Conservation (phyloP, 345 rosid species). For the Luvunga scandens region DNA sequence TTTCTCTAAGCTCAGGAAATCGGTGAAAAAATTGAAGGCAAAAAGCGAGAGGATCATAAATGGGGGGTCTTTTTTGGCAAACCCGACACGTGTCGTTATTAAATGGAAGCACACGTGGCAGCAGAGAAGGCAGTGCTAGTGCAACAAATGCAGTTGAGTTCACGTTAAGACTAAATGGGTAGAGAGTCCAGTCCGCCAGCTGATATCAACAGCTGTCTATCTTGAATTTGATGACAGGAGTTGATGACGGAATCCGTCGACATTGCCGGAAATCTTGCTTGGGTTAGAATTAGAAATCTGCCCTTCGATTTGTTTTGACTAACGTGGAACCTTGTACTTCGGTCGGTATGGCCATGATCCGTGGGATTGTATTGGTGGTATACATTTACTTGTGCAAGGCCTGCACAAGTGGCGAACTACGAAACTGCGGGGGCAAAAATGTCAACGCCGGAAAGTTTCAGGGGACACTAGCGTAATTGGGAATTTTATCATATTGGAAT, state of each 20-base stretch:
- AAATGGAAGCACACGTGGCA: neutral
- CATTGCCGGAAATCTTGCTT: neutral
- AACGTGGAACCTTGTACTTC: no score
- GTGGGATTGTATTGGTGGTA: no score
- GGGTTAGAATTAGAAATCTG: no score
- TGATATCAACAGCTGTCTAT: neutral
- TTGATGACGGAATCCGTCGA: neutral
- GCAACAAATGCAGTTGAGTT: conserved; percentile 1
- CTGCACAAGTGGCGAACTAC: no score
- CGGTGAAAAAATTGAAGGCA: conserved; percentile 29
- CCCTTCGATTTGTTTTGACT: no score
- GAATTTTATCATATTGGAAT: no score
- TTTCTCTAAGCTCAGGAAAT: conserved; percentile 14
- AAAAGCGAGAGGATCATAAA: neutral
- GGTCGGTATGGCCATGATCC: no score
- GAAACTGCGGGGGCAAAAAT: no score
- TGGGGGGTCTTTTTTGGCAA: neutral
- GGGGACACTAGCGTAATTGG: no score
- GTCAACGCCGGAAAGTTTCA: no score
- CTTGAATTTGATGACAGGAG: neutral
- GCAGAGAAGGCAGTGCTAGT: neutral
- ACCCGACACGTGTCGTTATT: conserved; percentile 1
- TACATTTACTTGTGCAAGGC: no score
- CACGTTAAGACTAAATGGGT: conserved; percentile 1
- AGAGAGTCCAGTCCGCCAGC: neutral